A percentile compares a stretch with the other conserved stretches of the same genome.
Evolutionary conservation across 2,329 filamentous ascomycete species (phyloP).

Genomic region (Pseudogymnoascus sp.): DNA sequence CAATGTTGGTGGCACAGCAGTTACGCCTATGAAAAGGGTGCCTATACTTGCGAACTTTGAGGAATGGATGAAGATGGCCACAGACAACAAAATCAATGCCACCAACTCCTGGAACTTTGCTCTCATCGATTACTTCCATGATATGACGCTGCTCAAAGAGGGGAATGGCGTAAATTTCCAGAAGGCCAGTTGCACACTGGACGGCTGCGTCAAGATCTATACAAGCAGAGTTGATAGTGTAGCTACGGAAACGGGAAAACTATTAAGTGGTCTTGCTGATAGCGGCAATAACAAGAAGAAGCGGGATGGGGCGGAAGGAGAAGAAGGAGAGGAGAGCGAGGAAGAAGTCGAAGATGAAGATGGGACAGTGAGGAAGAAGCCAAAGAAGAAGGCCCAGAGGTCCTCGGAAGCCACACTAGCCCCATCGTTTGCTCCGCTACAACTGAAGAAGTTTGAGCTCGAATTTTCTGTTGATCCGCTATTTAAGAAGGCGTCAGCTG

Average conservation of each 20-base stretch:
- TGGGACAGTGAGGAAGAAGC: slow-evolving; percentile 48
- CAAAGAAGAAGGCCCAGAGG: slow-evolving; percentile 67
- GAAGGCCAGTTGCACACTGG: slow-evolving; percentile 92
- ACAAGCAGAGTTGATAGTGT: slow-evolving; percentile 97
- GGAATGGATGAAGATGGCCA: slow-evolving; percentile 99
- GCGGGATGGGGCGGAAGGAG: slow-evolving; percentile 56
- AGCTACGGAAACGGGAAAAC: slow-evolving; percentile 90
- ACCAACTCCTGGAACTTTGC: slow-evolving; percentile 99
- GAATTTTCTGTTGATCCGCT: slow-evolving; percentile 94
- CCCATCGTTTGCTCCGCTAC: slow-evolving; percentile 76
- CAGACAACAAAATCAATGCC: slow-evolving; percentile 98
- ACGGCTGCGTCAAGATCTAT: slow-evolving; percentile 98
- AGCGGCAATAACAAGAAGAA: slow-evolving; percentile 69
- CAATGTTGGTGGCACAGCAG: slow-evolving; percentile 63
- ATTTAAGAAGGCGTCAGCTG: slow-evolving; percentile 98
- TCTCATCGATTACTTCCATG: slow-evolving; percentile 99
- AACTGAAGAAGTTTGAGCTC: slow-evolving; percentile 94
- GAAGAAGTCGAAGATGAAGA: slow-evolving; percentile 54
- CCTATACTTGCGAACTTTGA: slow-evolving; percentile 97
- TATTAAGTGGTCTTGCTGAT: slow-evolving; percentile 87
- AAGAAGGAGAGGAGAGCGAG: slow-evolving; percentile 54
- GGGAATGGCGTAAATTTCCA: slow-evolving; percentile 98
- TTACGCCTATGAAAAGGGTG: slow-evolving; percentile 93
- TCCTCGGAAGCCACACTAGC: slow-evolving; percentile 91
- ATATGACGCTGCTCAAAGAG: slow-evolving; percentile 95